Conservation (phyloP, 2,329 filamentous ascomycete genomes). For the Neodidymelliopsis sp. region DNA sequence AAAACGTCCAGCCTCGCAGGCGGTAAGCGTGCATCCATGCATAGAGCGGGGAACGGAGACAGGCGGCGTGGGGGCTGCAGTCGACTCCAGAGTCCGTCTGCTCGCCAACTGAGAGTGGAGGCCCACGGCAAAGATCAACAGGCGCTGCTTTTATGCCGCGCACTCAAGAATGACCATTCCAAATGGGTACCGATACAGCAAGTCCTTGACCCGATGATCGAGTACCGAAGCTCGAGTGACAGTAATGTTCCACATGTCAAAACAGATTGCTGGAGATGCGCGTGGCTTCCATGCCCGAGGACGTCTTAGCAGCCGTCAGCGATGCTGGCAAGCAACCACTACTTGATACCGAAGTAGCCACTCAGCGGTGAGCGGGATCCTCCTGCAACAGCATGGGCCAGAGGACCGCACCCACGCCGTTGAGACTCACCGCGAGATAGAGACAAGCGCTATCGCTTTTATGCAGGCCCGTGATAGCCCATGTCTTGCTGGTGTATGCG, state of each 20-base stretch:
- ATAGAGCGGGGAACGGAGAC: constrained; percentile 16
- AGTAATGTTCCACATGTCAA: not conserved
- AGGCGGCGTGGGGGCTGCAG: constrained; percentile 19
- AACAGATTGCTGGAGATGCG: not conserved
- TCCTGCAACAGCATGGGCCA: constrained; percentile 4
- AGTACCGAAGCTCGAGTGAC: not conserved
- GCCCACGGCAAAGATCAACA: not conserved
- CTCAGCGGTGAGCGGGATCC: constrained; percentile 17
- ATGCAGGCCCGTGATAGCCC: constrained; percentile 9
- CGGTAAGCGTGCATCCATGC: constrained; percentile 15
- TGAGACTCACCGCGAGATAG: constrained; percentile 8
- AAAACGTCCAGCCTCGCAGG: constrained; percentile 7
- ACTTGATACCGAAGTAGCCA: constrained; percentile 19
- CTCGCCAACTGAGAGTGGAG: not conserved
- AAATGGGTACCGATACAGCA: not conserved
- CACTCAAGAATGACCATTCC: not conserved
- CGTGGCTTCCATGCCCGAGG: constrained; percentile 1
- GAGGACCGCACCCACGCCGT: constrained; percentile 4
- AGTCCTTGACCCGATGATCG: not conserved
- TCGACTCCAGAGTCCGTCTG: constrained; percentile 10
- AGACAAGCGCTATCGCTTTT: constrained; percentile 14
- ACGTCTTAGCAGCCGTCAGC: constrained; percentile 9
- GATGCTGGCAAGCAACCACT: constrained; percentile 2
- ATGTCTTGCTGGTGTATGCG: constrained; percentile 1
- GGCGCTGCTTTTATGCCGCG: constrained; percentile 4